phyloP scores from a whole-genome alignment of 2,329 filamentous ascomycete species.

The Clarireedia monteithiana region DNA sequence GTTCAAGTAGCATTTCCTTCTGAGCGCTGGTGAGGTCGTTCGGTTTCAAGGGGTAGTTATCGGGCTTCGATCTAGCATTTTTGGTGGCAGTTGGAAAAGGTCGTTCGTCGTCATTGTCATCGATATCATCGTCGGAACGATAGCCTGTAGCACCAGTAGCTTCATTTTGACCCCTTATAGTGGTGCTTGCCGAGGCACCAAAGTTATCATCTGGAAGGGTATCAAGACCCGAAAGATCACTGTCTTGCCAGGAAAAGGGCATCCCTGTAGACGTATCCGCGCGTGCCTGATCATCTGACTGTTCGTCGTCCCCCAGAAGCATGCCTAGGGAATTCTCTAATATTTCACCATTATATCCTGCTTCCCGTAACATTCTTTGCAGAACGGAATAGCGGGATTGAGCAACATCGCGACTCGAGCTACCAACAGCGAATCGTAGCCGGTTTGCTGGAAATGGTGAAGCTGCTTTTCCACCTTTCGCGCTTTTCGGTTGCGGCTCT shows the following conservation, averaged over 20 bases:
- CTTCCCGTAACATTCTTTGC: conserved; percentile 22
- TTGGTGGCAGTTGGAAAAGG: neutral
- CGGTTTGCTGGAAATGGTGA: neutral
- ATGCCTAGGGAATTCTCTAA: conserved; percentile 6
- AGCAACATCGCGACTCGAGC: neutral
- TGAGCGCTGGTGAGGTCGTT: conserved; percentile 52
- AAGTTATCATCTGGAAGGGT: too few species aligned
- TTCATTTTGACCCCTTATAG: too few species aligned
- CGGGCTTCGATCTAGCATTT: conserved; percentile 9
- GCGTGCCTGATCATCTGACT: neutral
- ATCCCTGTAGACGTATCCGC: neutral
- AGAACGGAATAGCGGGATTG: neutral
- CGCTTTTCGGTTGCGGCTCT: conserved; percentile 23
- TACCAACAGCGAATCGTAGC: neutral
- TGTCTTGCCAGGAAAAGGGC: neutral
- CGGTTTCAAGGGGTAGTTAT: conserved; percentile 34
- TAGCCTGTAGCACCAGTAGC: neutral
- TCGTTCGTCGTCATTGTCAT: neutral
- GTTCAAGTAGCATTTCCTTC: conserved; percentile 60
- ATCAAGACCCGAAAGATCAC: neutral
- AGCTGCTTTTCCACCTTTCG: neutral
- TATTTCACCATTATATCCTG: conserved; percentile 19
- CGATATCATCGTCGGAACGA: conserved; percentile 8
- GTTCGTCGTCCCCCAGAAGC: neutral
- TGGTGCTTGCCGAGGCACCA: too few species aligned